phyloP scores from a whole-genome alignment of 208 protist genomes.

The Crithidia expoeki region DNA sequence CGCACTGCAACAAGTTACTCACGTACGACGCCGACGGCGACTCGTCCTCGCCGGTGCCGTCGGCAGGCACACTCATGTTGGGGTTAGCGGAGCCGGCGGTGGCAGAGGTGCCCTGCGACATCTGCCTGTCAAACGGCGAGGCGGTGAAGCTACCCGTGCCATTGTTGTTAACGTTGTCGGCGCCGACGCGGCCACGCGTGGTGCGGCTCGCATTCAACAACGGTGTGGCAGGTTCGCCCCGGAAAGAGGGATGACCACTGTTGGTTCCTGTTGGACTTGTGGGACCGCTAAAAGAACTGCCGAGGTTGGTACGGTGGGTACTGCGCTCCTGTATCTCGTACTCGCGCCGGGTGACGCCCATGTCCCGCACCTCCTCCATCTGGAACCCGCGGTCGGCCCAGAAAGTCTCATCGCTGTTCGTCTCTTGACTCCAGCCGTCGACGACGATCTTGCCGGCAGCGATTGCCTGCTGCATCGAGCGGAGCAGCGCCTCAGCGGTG shows the following conservation, averaged over 20 bases:
- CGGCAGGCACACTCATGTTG: neutral
- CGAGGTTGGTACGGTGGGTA: neutral
- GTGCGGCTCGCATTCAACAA: slow-evolving; percentile 9
- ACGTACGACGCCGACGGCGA: neutral
- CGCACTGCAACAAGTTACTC: slow-evolving; percentile 27
- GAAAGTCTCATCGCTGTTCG: slow-evolving; percentile 57
- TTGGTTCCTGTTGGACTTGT: neutral
- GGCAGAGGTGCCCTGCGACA: slow-evolving; percentile 6
- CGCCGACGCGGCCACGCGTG: neutral
- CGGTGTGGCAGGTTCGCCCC: slow-evolving; percentile 13
- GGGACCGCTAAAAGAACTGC: slow-evolving; percentile 10
- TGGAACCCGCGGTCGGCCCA: slow-evolving; percentile 73
- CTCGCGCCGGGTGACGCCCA: slow-evolving; percentile 46
- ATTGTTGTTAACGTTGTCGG: slow-evolving; percentile 2
- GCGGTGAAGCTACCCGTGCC: slow-evolving; percentile 1
- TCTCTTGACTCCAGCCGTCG: slow-evolving; percentile 37
- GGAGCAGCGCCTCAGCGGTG: slow-evolving; percentile 57
- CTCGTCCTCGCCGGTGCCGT: slow-evolving; percentile 4
- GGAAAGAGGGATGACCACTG: neutral
- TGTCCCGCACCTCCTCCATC: slow-evolving; percentile 45
- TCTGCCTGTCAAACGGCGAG: slow-evolving; percentile 1
- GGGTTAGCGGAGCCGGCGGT: neutral
- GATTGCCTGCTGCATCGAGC: slow-evolving; percentile 37
- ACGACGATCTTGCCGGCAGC: slow-evolving; percentile 24
- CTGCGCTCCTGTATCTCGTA: slow-evolving; percentile 50